Evolutionary conservation across 352 stramenopile species (phyloP).

Genomic region (Pythium insidiosum): DNA sequence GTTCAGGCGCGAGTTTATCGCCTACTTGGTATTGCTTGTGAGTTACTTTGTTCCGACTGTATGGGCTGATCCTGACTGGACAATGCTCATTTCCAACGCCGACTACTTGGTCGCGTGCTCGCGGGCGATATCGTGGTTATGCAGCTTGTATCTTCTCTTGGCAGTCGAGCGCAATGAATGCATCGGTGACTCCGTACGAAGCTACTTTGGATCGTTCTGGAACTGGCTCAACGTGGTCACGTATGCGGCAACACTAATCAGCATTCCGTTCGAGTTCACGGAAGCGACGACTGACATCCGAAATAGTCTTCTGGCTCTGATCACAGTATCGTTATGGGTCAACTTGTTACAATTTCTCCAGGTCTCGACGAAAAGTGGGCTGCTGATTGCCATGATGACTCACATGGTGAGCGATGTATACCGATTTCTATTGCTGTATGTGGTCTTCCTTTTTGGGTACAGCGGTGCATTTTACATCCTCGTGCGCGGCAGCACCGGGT

Average conservation of each 20-base stretch:
- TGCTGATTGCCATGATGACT: constrained; percentile 74
- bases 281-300: constrained; percentile 18
- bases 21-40: constrained; percentile 34
- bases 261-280: constrained; percentile 41
- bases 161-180: constrained; percentile 43
- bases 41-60: constrained; percentile 55
- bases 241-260: constrained; percentile 33
- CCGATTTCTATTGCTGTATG: constrained; percentile 63
- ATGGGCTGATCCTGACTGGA: constrained; percentile 46
- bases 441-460: constrained; percentile 61
- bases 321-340: constrained; percentile 57
- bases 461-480: constrained; percentile 67
- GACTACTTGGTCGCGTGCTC: constrained; percentile 34
- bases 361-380: constrained; percentile 39
- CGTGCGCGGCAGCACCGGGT: constrained; percentile 39
- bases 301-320: constrained; percentile 41
- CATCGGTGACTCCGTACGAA: constrained; percentile 23
- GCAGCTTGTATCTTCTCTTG: constrained; percentile 43
- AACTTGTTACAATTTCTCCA: constrained; percentile 68
- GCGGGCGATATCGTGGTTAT: constrained; percentile 35
- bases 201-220: constrained; percentile 55
- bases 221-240: constrained; percentile 45
- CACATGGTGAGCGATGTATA: constrained; percentile 65
- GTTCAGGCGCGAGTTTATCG: constrained; percentile 42
- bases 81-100: constrained; percentile 20